These are phyloP conservation scores for Zymoseptoria brevis DNA, from an alignment of 2,329 filamentous ascomycete species.

Conservation along the genomic window DNA sequence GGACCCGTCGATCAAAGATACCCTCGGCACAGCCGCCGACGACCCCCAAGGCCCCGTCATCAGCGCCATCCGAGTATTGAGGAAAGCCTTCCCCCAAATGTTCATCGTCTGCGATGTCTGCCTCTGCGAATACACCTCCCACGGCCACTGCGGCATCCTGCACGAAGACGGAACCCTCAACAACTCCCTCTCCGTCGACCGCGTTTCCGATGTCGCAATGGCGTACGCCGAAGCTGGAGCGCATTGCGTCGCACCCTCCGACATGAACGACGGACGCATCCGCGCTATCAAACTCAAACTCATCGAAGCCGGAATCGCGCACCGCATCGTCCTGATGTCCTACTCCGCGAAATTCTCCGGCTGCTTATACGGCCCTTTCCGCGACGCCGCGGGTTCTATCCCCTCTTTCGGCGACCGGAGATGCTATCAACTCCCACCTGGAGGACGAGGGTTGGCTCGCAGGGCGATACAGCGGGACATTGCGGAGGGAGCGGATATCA, in stretches of 20 bases:
- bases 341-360: constrained; percentile 98
- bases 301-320: constrained; percentile 87
- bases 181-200: constrained; percentile 86
- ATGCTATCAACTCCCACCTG: constrained; percentile 94
- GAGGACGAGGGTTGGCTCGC: constrained; percentile 82
- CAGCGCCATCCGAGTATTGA: constrained; percentile 72
- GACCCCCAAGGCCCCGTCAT: constrained; percentile 91
- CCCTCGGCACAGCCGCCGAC: constrained; percentile 83
- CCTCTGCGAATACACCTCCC: constrained; percentile 96
- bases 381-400: constrained; percentile 83
- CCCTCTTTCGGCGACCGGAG: constrained; percentile 90
- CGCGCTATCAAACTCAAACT: constrained; percentile 96
- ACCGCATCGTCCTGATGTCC: constrained; percentile 89
- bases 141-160: constrained; percentile 94
- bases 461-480: constrained; percentile 88
- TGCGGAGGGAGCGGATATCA: constrained; percentile 87
- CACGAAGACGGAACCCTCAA: constrained; percentile 88
- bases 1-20: constrained; percentile 73
- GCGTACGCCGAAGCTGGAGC: constrained; percentile 93
- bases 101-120: constrained; percentile 93
- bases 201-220: constrained; percentile 94
- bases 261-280: constrained; percentile 98
- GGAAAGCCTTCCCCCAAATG: constrained; percentile 76
- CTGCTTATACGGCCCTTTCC: constrained; percentile 93
- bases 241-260: constrained; percentile 92